Evolutionary conservation across 495 filamentous ascomycete genomes (phyloP).

Genomic region (Pseudomonodictys pantanalensis): DNA sequence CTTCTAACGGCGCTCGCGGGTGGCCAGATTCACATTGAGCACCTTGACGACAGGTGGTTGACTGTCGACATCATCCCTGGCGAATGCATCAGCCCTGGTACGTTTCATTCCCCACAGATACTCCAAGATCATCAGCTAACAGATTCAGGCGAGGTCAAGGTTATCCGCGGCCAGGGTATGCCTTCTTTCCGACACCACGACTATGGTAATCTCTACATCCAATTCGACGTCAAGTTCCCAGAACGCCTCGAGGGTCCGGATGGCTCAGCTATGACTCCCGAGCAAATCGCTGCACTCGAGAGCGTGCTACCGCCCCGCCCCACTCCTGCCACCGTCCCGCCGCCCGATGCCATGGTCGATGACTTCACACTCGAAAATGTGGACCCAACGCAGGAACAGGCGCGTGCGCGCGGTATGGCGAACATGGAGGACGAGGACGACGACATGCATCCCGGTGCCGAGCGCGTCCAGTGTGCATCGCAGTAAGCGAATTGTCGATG

Average conservation of each 20-base stretch:
- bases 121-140: slow-evolving; percentile 22
- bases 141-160: slow-evolving; percentile 75
- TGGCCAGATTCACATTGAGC: slow-evolving; percentile 84
- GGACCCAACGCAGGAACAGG: slow-evolving; percentile 67
- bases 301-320: slow-evolving; percentile 72
- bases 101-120: slow-evolving; percentile 8
- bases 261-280: slow-evolving; percentile 55
- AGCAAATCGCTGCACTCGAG: slow-evolving; percentile 63
- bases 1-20: slow-evolving; percentile 92
- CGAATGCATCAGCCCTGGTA: slow-evolving; percentile 92
- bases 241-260: slow-evolving; percentile 41
- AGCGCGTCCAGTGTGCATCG: slow-evolving; percentile 95
- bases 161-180: slow-evolving; percentile 97
- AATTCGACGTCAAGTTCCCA: slow-evolving; percentile 97
- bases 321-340: slow-evolving; percentile 58
- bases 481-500: too few species aligned
- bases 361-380: slow-evolving; percentile 81
- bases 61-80: slow-evolving; percentile 85
- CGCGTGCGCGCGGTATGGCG: slow-evolving; percentile 66
- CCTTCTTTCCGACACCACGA: slow-evolving; percentile 95
- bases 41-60: slow-evolving; percentile 96
- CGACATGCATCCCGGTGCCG: slow-evolving; percentile 78
- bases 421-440: slow-evolving; percentile 82
- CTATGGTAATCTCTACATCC: slow-evolving; percentile 93
- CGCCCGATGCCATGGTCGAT: slow-evolving; percentile 78